Base-by-base conservation (phyloP, 2,329 filamentous ascomycete species). In the Laburnicola sp. region DNA sequence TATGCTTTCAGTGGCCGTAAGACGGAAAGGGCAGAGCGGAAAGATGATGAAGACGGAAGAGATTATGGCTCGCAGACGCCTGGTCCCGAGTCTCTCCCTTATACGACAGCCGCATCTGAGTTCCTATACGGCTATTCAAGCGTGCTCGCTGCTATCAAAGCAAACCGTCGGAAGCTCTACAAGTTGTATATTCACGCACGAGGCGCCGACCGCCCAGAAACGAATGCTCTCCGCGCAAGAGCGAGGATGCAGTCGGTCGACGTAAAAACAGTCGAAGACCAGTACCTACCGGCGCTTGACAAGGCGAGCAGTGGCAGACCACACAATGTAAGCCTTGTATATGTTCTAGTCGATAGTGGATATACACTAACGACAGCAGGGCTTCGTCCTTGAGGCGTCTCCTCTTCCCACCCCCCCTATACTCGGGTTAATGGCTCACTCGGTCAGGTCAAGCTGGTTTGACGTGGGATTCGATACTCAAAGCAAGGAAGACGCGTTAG, bases 111-210 rank as follows among this genome's bases (percentile, higher is more conserved):
- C 0, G 89, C 90, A 4, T 96, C 92, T 0, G 88, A 96, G 55
- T 97, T 97, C 62, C 78, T 99, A 2, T 97, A 96, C 68, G 94
- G 94, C 4, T 83, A 82, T 38, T 89, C 88, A 2, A 85, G 89
- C 1, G 90, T 97, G 22, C 81, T 88, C 56, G 88, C 92, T 21
- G 92, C 91, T 0, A 76, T 99, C 21, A 84, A 81, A 58, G 82
- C 83, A 38, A 78, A 78, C 8, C 80, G 84, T 30, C 85, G 94
- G 50, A 85, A 89, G 64, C 74, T 96, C 2, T 96, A 97, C 76
- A 88, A 86, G 48, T 80, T 99, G 3, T 96, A 97, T 70, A 77
- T 96, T 6, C 74, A 75, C 51, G 50, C 41, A 6, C 58, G 67
- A 35, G 64, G 64, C 6, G 34, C 50, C 6, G 62, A 55, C 26